Evolutionary conservation across 257 asterid genomes (phyloP), one percentile per base, ranked within the genome.

Genomic region (Capsicum baccatum): DNA sequence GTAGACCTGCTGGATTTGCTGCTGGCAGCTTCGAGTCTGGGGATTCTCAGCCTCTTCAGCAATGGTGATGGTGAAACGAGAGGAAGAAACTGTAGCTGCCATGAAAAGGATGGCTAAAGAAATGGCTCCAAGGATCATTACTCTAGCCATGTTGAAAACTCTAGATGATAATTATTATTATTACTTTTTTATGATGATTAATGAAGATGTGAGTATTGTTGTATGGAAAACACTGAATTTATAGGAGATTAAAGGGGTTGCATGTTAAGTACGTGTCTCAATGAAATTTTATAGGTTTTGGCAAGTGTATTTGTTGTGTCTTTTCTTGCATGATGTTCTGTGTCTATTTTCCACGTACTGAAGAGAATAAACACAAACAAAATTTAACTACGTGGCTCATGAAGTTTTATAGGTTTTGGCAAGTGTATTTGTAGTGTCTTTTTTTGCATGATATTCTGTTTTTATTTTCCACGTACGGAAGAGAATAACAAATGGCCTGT

Each of bases 231-330:
- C 16, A 14, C 13, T 12, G 21, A 69, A 48, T 74, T 66, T 21
- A 66, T 54, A 44, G 60, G 56, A 9, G 21, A 15, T 4, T 19
- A 74, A 44, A 60, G 13, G 62, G 35, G 37, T 83, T 89, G 91
- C 90, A 89, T 88, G 90, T 84, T 15, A 52, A 81, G 69, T 70
- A 88, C 89, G 90, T 89, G 92, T 85, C 90, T 85, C n/a, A 1
- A 1, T 52, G 37, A 26, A 70, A 58, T 11, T 44, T 16, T 60
- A 54, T 47, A 63, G 3, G 3, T 6, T 10, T n/a, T 55, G 82
- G 82, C 84, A 86, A 47, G 35, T 83, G 88, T 66, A 35, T 69
- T 42, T 66, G 52, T 59, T 35, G 5, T 69, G 78, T 69, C 78
- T 39, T 39, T 19, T 39, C 79, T 58, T 86, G 88, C 86, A 83